Evolutionary conservation across 2,329 filamentous ascomycete genomes (phyloP).

Genomic region (Dactylonectria estremocensis): DNA sequence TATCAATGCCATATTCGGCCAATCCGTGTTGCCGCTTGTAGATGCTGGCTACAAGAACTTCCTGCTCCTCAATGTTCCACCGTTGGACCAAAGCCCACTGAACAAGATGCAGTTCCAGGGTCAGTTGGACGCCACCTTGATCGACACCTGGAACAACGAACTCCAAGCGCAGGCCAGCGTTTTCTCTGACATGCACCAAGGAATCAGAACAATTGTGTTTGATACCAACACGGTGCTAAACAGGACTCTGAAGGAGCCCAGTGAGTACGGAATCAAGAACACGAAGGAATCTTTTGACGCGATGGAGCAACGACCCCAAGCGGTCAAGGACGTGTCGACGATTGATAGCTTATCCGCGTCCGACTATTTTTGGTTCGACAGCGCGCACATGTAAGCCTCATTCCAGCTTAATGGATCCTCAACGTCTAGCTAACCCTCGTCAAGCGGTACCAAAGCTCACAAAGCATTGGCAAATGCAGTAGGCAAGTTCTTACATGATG

Average conservation of each 20-base stretch:
- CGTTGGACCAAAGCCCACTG: background rate
- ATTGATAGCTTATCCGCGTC: background rate
- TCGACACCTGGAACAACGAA: background rate
- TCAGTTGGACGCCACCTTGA: background rate
- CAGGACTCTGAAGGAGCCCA: background rate
- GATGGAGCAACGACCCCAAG: background rate
- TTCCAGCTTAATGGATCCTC: background rate
- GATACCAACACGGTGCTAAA: background rate
- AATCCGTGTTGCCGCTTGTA: background rate
- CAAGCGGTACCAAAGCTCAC: background rate
- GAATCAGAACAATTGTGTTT: background rate
- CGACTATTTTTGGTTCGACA: conserved; percentile 4
- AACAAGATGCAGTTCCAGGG: background rate
- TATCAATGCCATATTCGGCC: background rate
- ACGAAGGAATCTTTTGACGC: background rate
- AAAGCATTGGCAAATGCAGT: conserved; percentile 7
- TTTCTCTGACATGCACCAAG: background rate
- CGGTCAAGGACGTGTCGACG: background rate
- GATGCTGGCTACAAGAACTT: background rate
- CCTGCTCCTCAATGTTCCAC: background rate
- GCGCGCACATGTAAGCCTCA: background rate
- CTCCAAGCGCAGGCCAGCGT: background rate
- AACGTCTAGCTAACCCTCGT: background rate
- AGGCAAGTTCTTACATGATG: background rate
- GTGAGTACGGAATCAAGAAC: background rate